A percentile compares a stretch with the other conserved stretches of the same genome.
phyloP scores from a whole-genome alignment of 2,329 filamentous ascomycete genomes.

The Calonectria montana region DNA sequence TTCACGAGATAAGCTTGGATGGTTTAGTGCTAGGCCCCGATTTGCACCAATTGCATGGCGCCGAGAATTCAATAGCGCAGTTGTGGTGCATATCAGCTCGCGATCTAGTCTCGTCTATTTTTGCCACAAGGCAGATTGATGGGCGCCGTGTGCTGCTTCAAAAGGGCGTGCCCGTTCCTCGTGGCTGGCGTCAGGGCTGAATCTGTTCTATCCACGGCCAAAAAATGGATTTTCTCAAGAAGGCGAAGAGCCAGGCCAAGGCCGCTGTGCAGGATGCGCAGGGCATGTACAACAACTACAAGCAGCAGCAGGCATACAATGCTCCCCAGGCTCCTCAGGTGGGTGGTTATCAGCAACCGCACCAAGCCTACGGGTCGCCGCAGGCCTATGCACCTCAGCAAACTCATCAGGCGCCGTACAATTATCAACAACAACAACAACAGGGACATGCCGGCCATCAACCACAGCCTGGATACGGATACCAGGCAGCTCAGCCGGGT shows the following conservation, averaged over 20 bases:
- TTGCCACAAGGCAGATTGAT: constrained; percentile 1
- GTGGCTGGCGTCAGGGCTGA: neutral
- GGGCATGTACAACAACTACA: constrained; percentile 15
- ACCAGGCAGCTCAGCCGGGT: neutral
- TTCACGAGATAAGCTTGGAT: neutral
- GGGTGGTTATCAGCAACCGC: neutral
- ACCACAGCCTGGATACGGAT: neutral
- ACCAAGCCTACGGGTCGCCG: neutral
- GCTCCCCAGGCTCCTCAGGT: neutral
- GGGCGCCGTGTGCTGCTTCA: neutral
- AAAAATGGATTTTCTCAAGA: constrained; percentile 17
- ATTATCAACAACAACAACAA: neutral
- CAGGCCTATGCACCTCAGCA: neutral
- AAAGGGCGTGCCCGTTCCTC: neutral
- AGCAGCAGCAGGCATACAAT: constrained; percentile 10
- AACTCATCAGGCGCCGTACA: neutral
- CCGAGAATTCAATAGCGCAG: neutral
- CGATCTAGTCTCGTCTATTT: neutral
- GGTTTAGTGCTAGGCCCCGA: neutral
- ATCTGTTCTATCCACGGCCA: neutral
- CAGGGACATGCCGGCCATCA: neutral
- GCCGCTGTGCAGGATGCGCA: constrained; percentile 18
- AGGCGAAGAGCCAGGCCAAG: constrained; percentile 17
- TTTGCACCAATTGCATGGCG: neutral
- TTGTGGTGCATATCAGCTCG: neutral